These are phyloP conservation scores for Urochloa ruziziensis DNA, from an alignment of 176 grass and related monocot species.

Conservation along the genomic window DNA sequence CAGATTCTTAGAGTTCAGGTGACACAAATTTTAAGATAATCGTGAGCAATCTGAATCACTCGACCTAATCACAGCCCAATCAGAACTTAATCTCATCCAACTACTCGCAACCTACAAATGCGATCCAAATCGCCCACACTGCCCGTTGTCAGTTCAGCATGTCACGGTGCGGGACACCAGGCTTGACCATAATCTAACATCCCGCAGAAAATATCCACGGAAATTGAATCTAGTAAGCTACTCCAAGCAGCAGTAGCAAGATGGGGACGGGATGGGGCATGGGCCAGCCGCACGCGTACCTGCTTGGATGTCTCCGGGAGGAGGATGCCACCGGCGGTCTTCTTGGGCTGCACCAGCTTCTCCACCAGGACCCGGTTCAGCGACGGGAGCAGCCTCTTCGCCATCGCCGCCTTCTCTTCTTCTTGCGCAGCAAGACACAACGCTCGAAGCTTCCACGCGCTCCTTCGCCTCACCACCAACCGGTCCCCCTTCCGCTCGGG, in stretches of 20 bases:
- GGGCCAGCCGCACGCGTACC: constrained; percentile 18
- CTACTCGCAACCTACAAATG: neutral
- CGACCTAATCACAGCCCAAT: neutral
- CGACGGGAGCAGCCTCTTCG: constrained; percentile 76
- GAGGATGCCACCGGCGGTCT: constrained; percentile 77
- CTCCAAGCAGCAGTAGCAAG: neutral
- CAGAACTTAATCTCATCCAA: neutral
- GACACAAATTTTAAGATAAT: neutral
- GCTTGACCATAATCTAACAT: neutral
- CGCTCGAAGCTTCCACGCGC: constrained; percentile 10
- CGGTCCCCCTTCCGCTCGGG: neutral
- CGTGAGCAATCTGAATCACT: neutral
- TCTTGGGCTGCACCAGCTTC: constrained; percentile 87
- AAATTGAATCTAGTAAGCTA: neutral
- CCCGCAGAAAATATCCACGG: neutral
- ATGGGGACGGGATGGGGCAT: neutral
- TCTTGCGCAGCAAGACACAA: constrained; percentile 39
- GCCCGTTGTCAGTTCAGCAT: neutral
- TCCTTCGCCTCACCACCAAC: neutral
- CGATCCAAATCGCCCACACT: neutral
- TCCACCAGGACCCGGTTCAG: constrained; percentile 86
- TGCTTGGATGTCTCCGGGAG: constrained; percentile 91
- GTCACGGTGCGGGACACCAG: neutral
- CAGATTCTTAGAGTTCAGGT: neutral
- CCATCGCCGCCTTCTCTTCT: constrained; percentile 44